phyloP scores from a whole-genome alignment of 2,329 filamentous ascomycete species.

The Cytospora piceae region DNA sequence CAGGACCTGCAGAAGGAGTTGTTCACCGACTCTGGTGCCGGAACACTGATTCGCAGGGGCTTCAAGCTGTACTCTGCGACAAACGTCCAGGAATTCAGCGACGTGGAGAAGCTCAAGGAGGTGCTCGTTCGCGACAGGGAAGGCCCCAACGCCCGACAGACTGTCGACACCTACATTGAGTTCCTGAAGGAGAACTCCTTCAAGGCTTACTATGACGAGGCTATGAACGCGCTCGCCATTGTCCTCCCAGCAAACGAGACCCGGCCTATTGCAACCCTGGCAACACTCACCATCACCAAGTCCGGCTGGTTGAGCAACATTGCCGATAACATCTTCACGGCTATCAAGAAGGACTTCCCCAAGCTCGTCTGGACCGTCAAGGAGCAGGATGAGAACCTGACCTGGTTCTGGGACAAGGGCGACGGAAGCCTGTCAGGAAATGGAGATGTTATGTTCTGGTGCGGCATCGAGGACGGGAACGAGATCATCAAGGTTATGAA shows the following conservation, averaged over 20 bases:
- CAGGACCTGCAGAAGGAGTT: conserved; percentile 95
- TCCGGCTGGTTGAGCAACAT: conserved; percentile 93
- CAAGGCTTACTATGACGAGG: conserved; percentile 92
- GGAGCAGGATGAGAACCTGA: conserved; percentile 93
- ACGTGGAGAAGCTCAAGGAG: conserved; percentile 77
- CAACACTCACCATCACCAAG: conserved; percentile 92
- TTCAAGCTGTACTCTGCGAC: conserved; percentile 82
- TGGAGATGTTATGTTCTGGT: conserved; percentile 95
- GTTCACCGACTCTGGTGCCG: conserved; percentile 93
- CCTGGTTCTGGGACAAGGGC: conserved; percentile 98
- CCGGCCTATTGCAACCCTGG: conserved; percentile 75
- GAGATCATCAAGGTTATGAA: conserved; percentile 83
- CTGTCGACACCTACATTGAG: conserved; percentile 85
- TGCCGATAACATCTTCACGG: conserved; percentile 91
- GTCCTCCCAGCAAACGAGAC: conserved; percentile 74
- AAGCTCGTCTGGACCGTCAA: conserved; percentile 96
- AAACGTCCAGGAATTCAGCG: conserved; percentile 73
- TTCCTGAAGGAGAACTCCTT: conserved; percentile 78
- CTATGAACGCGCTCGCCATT: conserved; percentile 89
- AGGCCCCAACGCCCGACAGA: conserved; percentile 78
- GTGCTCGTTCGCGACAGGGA: conserved; percentile 82
- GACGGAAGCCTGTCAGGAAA: conserved; percentile 86
- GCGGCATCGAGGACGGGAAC: conserved; percentile 79
- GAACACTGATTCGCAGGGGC: conserved; percentile 88
- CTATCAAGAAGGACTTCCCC: conserved; percentile 91